Percentiles rank a stretch among this genome's conserved stretches.
Conservation (phyloP, 148 eudicot species). For the Vaccinium macrocarpon region DNA sequence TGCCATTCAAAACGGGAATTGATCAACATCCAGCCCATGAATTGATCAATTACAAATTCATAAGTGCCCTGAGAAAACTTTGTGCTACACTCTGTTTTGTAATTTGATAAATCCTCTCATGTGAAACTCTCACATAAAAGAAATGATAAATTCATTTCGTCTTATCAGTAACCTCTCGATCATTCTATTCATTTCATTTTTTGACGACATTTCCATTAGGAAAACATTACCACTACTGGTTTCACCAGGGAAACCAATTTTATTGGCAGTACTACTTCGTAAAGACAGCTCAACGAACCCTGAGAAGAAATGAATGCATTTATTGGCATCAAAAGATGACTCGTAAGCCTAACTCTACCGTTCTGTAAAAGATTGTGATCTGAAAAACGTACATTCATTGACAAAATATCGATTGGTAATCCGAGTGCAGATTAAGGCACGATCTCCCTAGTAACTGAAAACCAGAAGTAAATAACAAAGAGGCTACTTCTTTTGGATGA, state of each 20-base stretch:
- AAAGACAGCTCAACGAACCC: not conserved
- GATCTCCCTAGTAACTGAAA: not conserved
- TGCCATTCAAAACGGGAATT: no score
- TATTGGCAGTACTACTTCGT: not conserved
- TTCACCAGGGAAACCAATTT: not conserved
- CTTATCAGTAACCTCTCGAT: not conserved
- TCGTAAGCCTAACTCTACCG: not conserved
- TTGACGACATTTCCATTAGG: not conserved
- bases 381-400: not conserved
- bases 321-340: not conserved
- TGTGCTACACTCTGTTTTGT: no score
- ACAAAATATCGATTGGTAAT: not conserved
- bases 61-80: no score
- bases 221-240: no score
- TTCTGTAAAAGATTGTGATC: not conserved
- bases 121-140: not conserved
- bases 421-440: not conserved
- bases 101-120: no score
- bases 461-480: not conserved
- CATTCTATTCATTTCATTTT: not conserved
- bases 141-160: not conserved
- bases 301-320: not conserved
- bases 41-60: no score
- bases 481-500: not conserved
- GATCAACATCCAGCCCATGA: no score